Evolutionary conservation across 176 grass and related monocot species (phyloP).

Genomic region (Guadua angustifolia): DNA sequence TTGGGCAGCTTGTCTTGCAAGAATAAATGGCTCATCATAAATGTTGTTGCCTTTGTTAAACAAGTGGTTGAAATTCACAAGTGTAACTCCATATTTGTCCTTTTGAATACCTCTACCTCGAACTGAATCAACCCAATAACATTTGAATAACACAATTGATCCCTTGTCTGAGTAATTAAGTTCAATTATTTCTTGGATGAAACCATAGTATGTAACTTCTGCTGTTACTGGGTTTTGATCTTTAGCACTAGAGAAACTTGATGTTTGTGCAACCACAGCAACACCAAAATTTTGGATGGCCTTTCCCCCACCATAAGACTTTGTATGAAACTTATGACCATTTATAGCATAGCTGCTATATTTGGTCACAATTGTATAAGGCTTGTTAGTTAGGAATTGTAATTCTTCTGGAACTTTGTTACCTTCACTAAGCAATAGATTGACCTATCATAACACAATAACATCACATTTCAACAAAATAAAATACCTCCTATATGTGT

Average conservation of each 20-base stretch:
- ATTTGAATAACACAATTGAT: too few species aligned
- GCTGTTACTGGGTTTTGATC: not conserved
- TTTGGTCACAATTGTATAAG: too few species aligned
- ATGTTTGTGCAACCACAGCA: not conserved
- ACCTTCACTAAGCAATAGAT: not conserved
- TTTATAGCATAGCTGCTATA: not conserved
- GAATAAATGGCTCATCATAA: not conserved
- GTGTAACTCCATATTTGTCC: too few species aligned
- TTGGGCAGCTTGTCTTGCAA: too few species aligned
- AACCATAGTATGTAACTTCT: not conserved
- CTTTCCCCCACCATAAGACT: not conserved
- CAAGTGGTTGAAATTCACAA: too few species aligned
- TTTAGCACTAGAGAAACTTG: constrained; percentile 14
- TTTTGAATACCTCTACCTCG: too few species aligned
- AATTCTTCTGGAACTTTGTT: not conserved
- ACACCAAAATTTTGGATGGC: constrained; percentile 7
- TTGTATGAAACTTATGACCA: not conserved
- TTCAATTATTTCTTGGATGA: too few species aligned
- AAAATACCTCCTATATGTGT: too few species aligned
- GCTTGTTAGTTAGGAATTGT: not conserved
- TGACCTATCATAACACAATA: not conserved
- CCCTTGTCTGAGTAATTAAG: too few species aligned
- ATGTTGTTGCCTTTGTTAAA: too few species aligned
- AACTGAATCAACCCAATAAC: too few species aligned
- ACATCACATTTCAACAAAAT: too few species aligned